A percentile compares a stretch with the other conserved stretches of the same genome.
Conservation (phyloP, 257 asterid species). For the Fraxinus anomala region DNA sequence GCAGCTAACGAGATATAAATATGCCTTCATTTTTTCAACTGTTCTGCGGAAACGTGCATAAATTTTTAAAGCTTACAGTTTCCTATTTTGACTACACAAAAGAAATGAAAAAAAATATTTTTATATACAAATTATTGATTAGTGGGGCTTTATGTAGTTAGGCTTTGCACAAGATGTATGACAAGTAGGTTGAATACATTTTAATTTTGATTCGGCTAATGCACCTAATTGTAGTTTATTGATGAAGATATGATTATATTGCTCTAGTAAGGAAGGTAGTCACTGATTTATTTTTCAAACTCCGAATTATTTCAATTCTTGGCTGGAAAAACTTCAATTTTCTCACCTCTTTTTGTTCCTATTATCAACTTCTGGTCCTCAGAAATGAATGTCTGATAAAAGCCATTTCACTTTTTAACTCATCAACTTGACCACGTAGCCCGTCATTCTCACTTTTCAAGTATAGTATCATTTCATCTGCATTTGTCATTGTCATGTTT, state of each 20-base stretch:
- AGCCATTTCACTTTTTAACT: too few relatives aligned
- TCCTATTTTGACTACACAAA: background rate
- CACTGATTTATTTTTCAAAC: background rate
- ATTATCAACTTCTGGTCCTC: background rate
- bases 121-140: background rate
- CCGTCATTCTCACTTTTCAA: too few relatives aligned
- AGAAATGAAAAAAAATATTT: background rate
- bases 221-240: background rate
- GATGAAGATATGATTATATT: background rate
- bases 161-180: background rate
- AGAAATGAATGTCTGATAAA: too few relatives aligned
- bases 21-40: background rate
- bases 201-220: background rate
- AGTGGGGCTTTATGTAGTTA: slow-evolving; percentile 18
- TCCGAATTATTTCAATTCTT: background rate
- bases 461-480: too few relatives aligned
- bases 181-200: background rate
- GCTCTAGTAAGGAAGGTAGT: background rate
- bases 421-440: too few relatives aligned
- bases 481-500: too few relatives aligned
- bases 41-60: background rate
- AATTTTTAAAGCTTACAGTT: background rate
- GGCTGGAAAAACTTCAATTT: background rate
- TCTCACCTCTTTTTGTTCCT: background rate
- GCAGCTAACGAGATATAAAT: too few relatives aligned